A percentile compares a stretch with the other conserved stretches of the same genome.
Evolutionary conservation across 2,329 filamentous ascomycete species (phyloP).

Genomic region (Chrysoporthe cubensis): DNA sequence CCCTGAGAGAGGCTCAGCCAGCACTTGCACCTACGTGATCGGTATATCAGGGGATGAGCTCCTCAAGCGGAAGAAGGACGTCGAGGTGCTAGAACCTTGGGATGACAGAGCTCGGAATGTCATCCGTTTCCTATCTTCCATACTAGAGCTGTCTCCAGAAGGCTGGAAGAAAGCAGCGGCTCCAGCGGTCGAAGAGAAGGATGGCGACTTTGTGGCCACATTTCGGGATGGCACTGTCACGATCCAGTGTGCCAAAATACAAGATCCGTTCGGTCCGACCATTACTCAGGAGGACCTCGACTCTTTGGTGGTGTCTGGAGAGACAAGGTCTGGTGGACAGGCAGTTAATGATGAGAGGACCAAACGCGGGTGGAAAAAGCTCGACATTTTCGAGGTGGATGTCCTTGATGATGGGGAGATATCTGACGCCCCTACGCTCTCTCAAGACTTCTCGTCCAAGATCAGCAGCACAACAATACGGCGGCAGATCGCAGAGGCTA

Average conservation of each 20-base stretch:
- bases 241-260: slow-evolving; percentile 82
- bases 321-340: slow-evolving; percentile 81
- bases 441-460: slow-evolving; percentile 74
- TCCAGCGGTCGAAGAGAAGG: slow-evolving; percentile 40
- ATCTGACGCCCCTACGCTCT: slow-evolving; percentile 46
- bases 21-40: slow-evolving; percentile 68
- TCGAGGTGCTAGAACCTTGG: slow-evolving; percentile 82
- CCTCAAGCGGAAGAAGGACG: slow-evolving; percentile 86
- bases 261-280: slow-evolving; percentile 88
- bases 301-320: slow-evolving; percentile 82
- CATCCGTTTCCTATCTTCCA: slow-evolving; percentile 73
- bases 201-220: slow-evolving; percentile 54
- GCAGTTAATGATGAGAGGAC: slow-evolving; percentile 83
- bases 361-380: slow-evolving; percentile 73
- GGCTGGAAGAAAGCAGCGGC: slow-evolving; percentile 50
- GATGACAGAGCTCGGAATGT: slow-evolving; percentile 70
- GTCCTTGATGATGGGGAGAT: slow-evolving; percentile 74
- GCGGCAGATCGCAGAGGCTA: slow-evolving; percentile 47
- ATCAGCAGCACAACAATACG: slow-evolving; percentile 91
- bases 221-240: slow-evolving; percentile 64
- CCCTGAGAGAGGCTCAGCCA: slow-evolving; percentile 41
- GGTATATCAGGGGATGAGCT: slow-evolving; percentile 89
- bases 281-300: slow-evolving; percentile 79
- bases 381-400: slow-evolving; percentile 88
- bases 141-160: slow-evolving; percentile 48